Conservation (phyloP, 331 rosid genomes). For the Acacia pycnantha region DNA sequence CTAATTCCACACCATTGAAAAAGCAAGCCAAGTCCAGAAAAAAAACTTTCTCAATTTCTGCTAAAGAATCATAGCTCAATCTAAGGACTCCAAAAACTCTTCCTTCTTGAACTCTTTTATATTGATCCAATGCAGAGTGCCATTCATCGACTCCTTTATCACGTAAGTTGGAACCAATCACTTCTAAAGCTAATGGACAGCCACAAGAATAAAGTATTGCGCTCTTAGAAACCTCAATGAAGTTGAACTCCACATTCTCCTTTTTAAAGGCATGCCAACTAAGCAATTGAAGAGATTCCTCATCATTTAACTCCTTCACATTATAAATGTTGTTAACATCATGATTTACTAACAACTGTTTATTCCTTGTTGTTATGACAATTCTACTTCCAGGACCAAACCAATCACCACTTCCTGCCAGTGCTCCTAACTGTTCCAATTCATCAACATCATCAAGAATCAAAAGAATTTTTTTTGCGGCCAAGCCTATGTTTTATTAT, state of each 20-base stretch:
- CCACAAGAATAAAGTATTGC: conserved; percentile 23
- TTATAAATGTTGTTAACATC: neutral
- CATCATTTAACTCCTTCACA: neutral
- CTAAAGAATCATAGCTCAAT: neutral
- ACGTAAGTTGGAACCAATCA: neutral
- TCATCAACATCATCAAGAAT: conserved; percentile 11
- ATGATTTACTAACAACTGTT: neutral
- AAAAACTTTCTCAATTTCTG: neutral
- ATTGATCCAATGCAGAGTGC: neutral
- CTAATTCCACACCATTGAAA: neutral
- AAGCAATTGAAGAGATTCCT: neutral
- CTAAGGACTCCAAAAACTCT: neutral
- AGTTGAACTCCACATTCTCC: neutral
- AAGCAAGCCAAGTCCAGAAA: neutral
- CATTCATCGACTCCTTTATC: neutral
- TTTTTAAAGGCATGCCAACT: neutral
- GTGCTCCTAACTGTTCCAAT: neutral
- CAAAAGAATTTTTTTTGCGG: neutral
- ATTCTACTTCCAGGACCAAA: neutral
- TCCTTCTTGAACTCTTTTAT: neutral
- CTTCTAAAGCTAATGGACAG: neutral
- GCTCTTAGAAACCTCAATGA: neutral
- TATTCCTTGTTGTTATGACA: neutral
- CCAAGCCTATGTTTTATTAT: neutral
- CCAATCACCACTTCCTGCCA: neutral